Base-by-base conservation (phyloP, 2,329 filamentous ascomycete species). In the Fusarium lyarnte region DNA sequence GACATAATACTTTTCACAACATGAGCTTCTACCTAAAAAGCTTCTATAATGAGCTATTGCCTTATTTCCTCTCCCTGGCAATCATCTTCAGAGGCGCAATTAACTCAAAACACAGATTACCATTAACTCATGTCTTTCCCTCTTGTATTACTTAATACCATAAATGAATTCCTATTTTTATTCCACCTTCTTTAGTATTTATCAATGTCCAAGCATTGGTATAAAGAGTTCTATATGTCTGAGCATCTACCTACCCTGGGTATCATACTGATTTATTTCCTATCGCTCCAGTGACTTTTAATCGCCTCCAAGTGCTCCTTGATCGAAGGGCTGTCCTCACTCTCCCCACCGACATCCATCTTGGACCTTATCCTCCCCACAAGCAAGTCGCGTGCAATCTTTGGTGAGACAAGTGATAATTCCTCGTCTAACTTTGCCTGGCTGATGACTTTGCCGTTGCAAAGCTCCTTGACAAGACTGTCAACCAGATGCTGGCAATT, bases 401-500 rank as follows among this genome's bases (percentile, higher is more conserved):
- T 77, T 1, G 74, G 73, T 0, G 75, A 77, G 5, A 39, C 66
- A 0, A 76, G 53, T 2, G 70, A 61, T 6, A 77, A 10, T 1
- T 77, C 76, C 6, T 77, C 75, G 3, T 76, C 74, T 1, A 77
- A 27, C 11, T 76, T 77, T 5, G 75, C 72, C 25, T 76, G 74
- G 9, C 60, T 76, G 14, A 77, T 77, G 0, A 77, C 68, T 13
- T 76, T 77, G 6, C 76, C 75, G 29, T 77, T 70, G 49, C 76
- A 77, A 0, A 77, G 42, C n/a, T 73, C 76, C 16, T 74, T 77
- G n/a, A 77, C 73, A 3, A 77, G 65, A 6, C 59, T 73, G 4
- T 77, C 74, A 0, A 77, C 76, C 0, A 77, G 4, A 19, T 77
- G 76, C 36, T 77, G 76, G 6, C 76, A 77, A 25, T 77, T 77